Evolutionary conservation across 257 asterid species (phyloP).

Genomic region (Forsythia suspensa): DNA sequence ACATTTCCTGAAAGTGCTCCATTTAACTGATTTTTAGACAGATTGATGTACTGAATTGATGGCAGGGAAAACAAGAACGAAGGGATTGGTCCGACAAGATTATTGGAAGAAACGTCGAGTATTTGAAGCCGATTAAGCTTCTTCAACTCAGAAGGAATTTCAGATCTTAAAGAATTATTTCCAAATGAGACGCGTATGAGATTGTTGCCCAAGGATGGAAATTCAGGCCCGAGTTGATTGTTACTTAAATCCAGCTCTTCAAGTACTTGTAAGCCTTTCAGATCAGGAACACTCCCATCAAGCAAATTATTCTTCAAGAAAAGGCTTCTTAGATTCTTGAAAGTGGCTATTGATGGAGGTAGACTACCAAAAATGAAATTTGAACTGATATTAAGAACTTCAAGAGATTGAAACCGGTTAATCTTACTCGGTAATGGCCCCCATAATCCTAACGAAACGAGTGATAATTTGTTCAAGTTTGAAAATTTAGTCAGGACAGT

Average conservation of each 20-base stretch:
- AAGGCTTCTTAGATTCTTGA: conserved; percentile 52
- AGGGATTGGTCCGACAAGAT: conserved; percentile 81
- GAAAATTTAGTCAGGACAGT: conserved; percentile 81
- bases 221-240: conserved; percentile 62
- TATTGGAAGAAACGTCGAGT: conserved; percentile 71
- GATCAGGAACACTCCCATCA: conserved; percentile 78
- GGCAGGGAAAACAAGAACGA: conserved; percentile 68
- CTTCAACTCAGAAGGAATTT: conserved; percentile 53
- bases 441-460: conserved; percentile 81
- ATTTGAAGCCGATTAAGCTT: conserved; percentile 43
- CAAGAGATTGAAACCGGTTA: conserved; percentile 64
- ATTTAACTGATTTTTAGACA: conserved; percentile 66
- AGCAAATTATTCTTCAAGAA: conserved; percentile 63
- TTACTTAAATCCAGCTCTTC: conserved; percentile 74
- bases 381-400: conserved; percentile 63
- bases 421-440: conserved; percentile 77
- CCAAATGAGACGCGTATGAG: conserved; percentile 43
- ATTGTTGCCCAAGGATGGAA: conserved; percentile 58
- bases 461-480: conserved; percentile 52
- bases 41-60: conserved; percentile 46
- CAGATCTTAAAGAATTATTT: conserved; percentile 71
- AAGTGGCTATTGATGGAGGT: conserved; percentile 58
- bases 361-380: conserved; percentile 65
- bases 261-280: conserved; percentile 43
- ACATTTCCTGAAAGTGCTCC: conserved; percentile 58